Base-by-base conservation (phyloP, 768 basidiomycete genomes). In the Xerocomellus amylosporus region DNA sequence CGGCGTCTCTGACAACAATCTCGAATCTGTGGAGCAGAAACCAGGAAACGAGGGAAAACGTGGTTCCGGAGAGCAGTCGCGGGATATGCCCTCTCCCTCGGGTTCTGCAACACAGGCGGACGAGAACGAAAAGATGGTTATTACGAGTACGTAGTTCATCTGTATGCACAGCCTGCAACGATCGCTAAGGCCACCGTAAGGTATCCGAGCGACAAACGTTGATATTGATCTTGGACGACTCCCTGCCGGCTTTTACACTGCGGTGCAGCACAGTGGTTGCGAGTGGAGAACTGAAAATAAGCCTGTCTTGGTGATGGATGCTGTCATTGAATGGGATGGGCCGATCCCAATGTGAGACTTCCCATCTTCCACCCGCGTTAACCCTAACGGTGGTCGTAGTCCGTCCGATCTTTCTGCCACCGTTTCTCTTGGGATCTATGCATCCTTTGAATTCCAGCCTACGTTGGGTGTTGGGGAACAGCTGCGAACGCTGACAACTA, bases 381-480 rank as follows among this genome's bases (percentile, higher is more conserved):
- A 8, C 4, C 5, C 40, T 48, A n/a, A 55, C 19, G 15, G 4
- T 12, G 19, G 6, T 20, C 12, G 9, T 15, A 57, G 58, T 17
- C 51, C 55, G 3, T 53, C 44, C 15, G 55, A 49, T 30, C 37
- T 12, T 9, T 40, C 56, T 24, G 46, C 55, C 14, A 33, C 8
- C 3, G n/a, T 59, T 7, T 22, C 17, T 51, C 24, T 59, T 36
- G 19, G 8, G 8, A 9, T 52, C 13, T 37, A 49, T 28, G 58
- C 37, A 13, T 56, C 55, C 0, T 53, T 46, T 20, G 51, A 56
- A 34, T 28, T 53, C 3, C 46, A 46, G 26, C 54, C 50, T 20
- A 49, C 49, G 8, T 34, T 58, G 6, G 54, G 58, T 20, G 30
- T 31, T 14, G 55, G 58, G 12, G 38, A 56, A 13, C 22, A 34